These are phyloP conservation scores for Eutypa lata DNA, from an alignment of 2,329 filamentous ascomycete species.

Conservation along the genomic window DNA sequence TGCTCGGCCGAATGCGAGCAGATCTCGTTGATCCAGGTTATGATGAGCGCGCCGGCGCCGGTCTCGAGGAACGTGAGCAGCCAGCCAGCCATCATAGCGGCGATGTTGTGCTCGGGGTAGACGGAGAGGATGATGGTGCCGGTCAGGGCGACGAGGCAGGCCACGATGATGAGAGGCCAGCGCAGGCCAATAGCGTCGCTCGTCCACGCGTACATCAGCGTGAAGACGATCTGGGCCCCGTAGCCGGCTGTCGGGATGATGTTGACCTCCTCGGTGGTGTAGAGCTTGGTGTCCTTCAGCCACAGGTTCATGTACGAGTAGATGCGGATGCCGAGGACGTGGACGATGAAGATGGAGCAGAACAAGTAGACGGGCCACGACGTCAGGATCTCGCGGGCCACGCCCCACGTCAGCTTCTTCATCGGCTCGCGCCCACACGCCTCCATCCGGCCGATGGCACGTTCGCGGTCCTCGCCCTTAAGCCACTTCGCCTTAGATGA, in stretches of 20 bases:
- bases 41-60: conserved; percentile 32
- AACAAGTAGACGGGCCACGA: conserved; percentile 31
- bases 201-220: conserved; percentile 50
- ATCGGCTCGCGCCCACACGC: conserved; percentile 27
- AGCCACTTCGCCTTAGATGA: conserved; percentile 27
- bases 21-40: conserved; percentile 47
- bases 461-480: conserved; percentile 19
- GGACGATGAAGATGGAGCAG: conserved; percentile 28
- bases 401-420: conserved; percentile 26
- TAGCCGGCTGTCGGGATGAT: conserved; percentile 44
- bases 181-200: conserved; percentile 48
- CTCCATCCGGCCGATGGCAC: conserved; percentile 29
- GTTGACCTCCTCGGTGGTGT: conserved; percentile 43
- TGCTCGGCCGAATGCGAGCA: conserved; percentile 44
- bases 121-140: conserved; percentile 33
- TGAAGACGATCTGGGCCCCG: conserved; percentile 41
- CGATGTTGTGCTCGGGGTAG: conserved; percentile 30
- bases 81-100: conserved; percentile 34
- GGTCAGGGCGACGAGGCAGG: conserved; percentile 34
- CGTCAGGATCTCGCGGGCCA: conserved; percentile 25
- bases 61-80: conserved; percentile 34
- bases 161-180: conserved; percentile 52
- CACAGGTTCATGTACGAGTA: conserved; percentile 34
- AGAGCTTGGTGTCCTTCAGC: conserved; percentile 30
- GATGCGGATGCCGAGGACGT: conserved; percentile 33